These are phyloP conservation scores for Staphylotrichum longicolle DNA, from an alignment of 495 filamentous ascomycete genomes.

Conservation along the genomic window DNA sequence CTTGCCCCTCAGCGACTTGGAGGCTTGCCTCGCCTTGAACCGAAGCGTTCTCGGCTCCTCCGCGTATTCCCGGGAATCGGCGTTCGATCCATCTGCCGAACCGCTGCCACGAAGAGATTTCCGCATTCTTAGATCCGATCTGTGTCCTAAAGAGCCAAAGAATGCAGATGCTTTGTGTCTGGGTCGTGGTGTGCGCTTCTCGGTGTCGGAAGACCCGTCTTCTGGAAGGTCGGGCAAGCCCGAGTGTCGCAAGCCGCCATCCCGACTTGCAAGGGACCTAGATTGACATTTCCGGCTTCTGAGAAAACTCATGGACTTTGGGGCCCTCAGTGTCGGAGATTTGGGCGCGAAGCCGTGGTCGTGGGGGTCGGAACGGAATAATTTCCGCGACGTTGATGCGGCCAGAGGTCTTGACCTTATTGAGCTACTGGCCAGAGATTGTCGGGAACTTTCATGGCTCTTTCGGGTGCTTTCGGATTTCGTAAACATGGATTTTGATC, in stretches of 20 bases:
- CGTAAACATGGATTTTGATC: constrained; percentile 69
- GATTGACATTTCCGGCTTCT: constrained; percentile 36
- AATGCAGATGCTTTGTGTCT: constrained; percentile 50
- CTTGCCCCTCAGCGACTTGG: constrained; percentile 59
- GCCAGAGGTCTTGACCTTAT: constrained; percentile 20
- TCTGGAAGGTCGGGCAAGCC: constrained; percentile 8
- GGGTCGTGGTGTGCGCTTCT: constrained; percentile 19
- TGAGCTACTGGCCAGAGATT: constrained; percentile 3
- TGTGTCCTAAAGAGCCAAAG: constrained; percentile 43
- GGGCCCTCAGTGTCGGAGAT: constrained; percentile 34
- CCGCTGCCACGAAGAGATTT: constrained; percentile 57
- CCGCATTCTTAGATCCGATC: constrained; percentile 50
- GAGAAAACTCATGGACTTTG: constrained; percentile 65
- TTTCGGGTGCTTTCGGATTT: constrained; percentile 36
- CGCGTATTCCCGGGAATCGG: constrained; percentile 12
- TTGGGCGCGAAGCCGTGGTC: constrained; percentile 11
- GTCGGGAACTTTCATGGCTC: constrained; percentile 16
- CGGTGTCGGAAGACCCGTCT: background rate
- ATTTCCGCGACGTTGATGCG: constrained; percentile 18
- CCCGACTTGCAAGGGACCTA: constrained; percentile 34
- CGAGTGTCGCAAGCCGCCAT: constrained; percentile 37
- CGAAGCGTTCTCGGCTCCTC: constrained; percentile 43
- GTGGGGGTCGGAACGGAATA: constrained; percentile 24
- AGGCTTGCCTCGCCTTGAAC: constrained; percentile 57
- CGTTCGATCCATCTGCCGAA: constrained; percentile 36